A percentile compares a stretch with the other conserved stretches of the same genome.
Evolutionary conservation across 2,329 filamentous ascomycete genomes (phyloP).

Genomic region (Microsporum canis): DNA sequence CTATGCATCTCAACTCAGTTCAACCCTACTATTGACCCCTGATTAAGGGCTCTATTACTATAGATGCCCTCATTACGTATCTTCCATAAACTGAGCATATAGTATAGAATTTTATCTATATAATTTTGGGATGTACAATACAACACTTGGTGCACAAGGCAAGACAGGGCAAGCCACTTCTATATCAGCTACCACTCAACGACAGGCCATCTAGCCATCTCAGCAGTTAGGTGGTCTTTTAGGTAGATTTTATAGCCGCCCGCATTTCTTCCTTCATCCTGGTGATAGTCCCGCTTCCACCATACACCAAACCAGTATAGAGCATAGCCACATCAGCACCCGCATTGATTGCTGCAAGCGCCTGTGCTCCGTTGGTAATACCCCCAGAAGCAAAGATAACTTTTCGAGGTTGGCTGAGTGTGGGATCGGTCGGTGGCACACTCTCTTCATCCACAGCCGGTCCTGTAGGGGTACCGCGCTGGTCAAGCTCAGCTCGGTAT

Average conservation of each 20-base stretch:
- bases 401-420: slow-evolving; percentile 40
- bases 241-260: slow-evolving; percentile 12
- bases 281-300: slow-evolving; percentile 50
- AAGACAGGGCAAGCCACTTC: background rate
- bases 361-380: slow-evolving; percentile 79
- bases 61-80: background rate
- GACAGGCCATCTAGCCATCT: background rate
- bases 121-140: background rate
- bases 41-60: background rate
- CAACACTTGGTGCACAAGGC: background rate
- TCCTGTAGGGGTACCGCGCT: slow-evolving; percentile 25
- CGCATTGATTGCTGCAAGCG: slow-evolving; percentile 67
- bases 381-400: slow-evolving; percentile 90
- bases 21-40: background rate
- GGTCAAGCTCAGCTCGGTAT: slow-evolving; percentile 61
- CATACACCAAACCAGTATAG: slow-evolving; percentile 66
- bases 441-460: slow-evolving; percentile 15
- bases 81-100: background rate
- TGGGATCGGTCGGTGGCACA: slow-evolving; percentile 11
- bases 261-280: slow-evolving; percentile 40
- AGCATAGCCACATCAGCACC: slow-evolving; percentile 86
- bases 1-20: background rate
- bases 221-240: background rate
- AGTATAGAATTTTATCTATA: background rate
- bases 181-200: background rate